Evolutionary conservation across 192 early-diverging fungal species (phyloP), one percentile per base, ranked within the genome.

Genomic region (Coemansia sp.): DNA sequence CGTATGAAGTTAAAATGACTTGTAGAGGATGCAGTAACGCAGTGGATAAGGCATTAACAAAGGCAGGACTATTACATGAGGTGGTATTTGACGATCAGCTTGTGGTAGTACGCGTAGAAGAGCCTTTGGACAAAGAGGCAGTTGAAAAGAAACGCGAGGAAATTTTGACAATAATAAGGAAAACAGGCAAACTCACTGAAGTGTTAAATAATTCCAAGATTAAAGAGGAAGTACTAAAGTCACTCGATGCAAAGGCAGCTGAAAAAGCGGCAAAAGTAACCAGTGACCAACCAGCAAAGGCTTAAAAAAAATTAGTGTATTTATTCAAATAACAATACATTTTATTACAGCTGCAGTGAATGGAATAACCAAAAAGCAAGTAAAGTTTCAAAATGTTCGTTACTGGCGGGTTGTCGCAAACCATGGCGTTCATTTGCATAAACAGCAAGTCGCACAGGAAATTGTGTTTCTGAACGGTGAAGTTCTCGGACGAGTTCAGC

Each of bases 361-460:
- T 87, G 85, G 20, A 85, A 65, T 8, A 90, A 66, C 75, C 84
- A 86, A 61, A 81, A 85, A 29, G 86, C 83, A 83, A 90, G 85
- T 17, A 91, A 67, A 1, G 89, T 91, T 72, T 92, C 91, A 85
- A 88, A 92, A 58, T 92, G 91, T 67, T 92, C 91, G 56, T 87
- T 87, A 8, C 85, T 86, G 32, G 82, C 84, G 4, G 87, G 76
- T 68, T 85, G 80, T 21, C 88, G 67, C 33, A 92, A 66, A 1
- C 89, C 91, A 63, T 92, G 91, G 27, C 88, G 80, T 63, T 92
- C 91, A n/a, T 84, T 84, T 1, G 91, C 89, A 63, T 92, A 92
- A 21, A 88, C 61, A 66, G 90, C 89, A 9, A 89, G 56, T 31
- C 83, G 76, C 54, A 87, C 82, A 9, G 90, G 87, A 54, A 87